Base-by-base conservation (phyloP, 257 asterid species). In the Catharanthus roseus region DNA sequence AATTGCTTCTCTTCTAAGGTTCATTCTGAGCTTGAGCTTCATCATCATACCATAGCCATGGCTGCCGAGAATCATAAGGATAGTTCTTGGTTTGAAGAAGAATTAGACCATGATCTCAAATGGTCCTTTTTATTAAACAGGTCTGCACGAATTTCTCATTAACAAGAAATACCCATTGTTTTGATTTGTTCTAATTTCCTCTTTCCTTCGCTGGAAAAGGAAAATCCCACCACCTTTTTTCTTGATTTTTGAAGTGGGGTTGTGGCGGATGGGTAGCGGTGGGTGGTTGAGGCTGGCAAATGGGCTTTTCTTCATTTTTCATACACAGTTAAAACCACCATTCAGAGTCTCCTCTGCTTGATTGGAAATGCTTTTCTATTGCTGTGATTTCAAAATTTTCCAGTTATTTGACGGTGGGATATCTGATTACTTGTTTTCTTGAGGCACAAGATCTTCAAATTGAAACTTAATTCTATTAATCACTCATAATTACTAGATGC, bases 111-210 rank as follows among this genome's bases (percentile, higher is more conserved):
- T 81, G 78, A 93, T 81, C 92, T 93, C 75, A 93, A 89, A 77
- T 93, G 98, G 98, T 93, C 98, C 36, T 93, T 93, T 75, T 88
- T 97, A 71, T 80, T 93, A 72, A 93, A 91, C 80, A 86, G 95
- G 98, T 90, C 75, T 11, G 53, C 42, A 56, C 18, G 19, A 23
- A 29, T 1, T 33, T 38, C 34, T 11, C 1, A n/a, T n/a, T 53
- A 8, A 1, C 60, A 53, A 53, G 31, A n/a, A 53, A 57, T 1
- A 0, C 42, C 42, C 33, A 58, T 11, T 58, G 4, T 7, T 29
- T 50, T 60, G 15, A 0, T 11, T 58, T 44, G 3, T 38, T 38
- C 3, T 3, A 16, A 23, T 58, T 5, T 38, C 8, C 7, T 11
- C 58, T 45, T 62, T 33, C 26, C n/a, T 66, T 65, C 18, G 4